Evolutionary conservation across 352 stramenopile genomes (phyloP), one percentile per base, ranked within the genome.

Genomic region (Halophytophthora polymorphica): DNA sequence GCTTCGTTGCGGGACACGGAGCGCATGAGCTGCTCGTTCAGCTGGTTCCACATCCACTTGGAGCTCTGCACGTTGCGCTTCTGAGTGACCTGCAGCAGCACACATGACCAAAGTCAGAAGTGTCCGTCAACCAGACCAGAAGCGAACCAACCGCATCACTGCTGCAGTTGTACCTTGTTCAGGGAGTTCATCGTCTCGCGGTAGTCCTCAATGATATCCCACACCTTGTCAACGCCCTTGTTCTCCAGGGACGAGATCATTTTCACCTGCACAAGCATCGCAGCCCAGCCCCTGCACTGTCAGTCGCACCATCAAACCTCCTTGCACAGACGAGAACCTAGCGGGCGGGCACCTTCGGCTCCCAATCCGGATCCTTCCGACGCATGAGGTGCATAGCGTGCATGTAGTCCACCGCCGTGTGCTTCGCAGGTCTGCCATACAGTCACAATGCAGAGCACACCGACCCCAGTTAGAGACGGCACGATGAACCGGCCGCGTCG

Each of bases 381-480:
- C 87, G 78, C 64, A 91, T 76, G 6, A 96, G 61, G 44, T 94
- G 77, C 56, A 96, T 70, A 19, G 82, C 78, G 45, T 92, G 86
- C 64, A 86, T 86, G 50, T 84, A 89, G 45, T 91, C 80, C 35
- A 88, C 73, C 0, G 75, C 77, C 7, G 80, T 79, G 46, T 86
- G 77, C 53, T 85, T 88, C 18, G 80, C 77, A n/a, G 67, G 71
- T 35, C 80, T 90, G 43, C 19, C 31, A 15, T n/a, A 15, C 1
- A 7, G 6, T n/a, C n/a, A n/a, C n/a, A n/a, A n/a, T n/a, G n/a
- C n/a, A n/a, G n/a, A n/a, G n/a, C n/a, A n/a, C n/a, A n/a, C n/a
- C n/a, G n/a, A 57, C 17, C 50, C 40, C n/a, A 57, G 14, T 18
- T 10, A 45, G 45, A 42, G 18, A 19, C 11, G 31, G 8, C 7